These are phyloP conservation scores for Brettanomyces naardenensis DNA, from an alignment of 805 yeast genomes.

Conservation along the genomic window DNA sequence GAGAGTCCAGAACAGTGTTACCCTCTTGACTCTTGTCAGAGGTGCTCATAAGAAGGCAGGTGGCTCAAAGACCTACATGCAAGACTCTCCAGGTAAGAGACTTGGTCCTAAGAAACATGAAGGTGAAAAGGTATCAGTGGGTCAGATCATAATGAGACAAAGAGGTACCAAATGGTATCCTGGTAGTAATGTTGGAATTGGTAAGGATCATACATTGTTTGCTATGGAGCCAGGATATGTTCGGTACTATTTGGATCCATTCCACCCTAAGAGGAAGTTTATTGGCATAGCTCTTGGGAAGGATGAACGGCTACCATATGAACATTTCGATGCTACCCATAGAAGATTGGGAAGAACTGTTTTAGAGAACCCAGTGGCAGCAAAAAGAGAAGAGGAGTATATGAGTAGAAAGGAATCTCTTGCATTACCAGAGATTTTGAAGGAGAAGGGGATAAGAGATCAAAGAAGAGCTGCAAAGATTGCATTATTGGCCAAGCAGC, in stretches of 20 bases:
- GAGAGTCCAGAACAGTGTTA: no score
- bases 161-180: conserved; percentile 94
- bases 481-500: conserved; percentile 23
- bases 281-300: conserved; percentile 76
- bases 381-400: conserved; percentile 50
- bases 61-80: conserved; percentile 90
- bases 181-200: conserved; percentile 85
- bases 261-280: conserved; percentile 87
- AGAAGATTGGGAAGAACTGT: conserved; percentile 75
- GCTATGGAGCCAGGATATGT: conserved; percentile 93
- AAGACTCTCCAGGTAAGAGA: conserved; percentile 92
- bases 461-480: conserved; percentile 26
- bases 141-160: conserved; percentile 86
- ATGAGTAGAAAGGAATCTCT: conserved; percentile 63
- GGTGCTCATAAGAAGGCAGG: conserved; percentile 90
- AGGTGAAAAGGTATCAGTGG: conserved; percentile 66
- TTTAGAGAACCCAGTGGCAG: conserved; percentile 40
- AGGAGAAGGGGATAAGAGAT: conserved; percentile 33
- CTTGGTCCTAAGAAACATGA: conserved; percentile 87
- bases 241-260: conserved; percentile 86
- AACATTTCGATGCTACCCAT: conserved; percentile 82
- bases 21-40: conserved; percentile 62
- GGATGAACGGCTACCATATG: conserved; percentile 66
- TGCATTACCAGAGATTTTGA: conserved; percentile 43
- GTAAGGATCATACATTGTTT: conserved; percentile 87